These are phyloP conservation scores for Ganoderma leucocontextum DNA, from an alignment of 1,284 basidiomycete species.

Conservation along the genomic window DNA sequence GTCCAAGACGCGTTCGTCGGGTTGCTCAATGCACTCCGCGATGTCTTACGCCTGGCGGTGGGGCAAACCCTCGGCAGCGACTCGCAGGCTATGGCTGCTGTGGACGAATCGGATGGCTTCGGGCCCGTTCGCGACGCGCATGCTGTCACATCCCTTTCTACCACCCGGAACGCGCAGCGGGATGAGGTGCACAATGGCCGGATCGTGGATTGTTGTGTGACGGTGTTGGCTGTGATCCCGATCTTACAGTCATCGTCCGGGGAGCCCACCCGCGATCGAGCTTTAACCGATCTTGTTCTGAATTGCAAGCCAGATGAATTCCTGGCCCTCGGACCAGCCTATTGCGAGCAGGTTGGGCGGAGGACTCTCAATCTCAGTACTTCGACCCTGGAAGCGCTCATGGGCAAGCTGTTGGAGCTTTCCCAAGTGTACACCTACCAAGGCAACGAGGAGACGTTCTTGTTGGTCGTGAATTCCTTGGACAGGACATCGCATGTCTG, in stretches of 20 bases:
- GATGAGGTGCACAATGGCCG: conserved; percentile 40
- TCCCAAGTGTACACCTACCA: conserved; percentile 66
- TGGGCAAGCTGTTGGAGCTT: conserved; percentile 63
- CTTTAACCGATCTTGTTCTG: conserved; percentile 67
- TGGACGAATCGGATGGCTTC: conserved; percentile 71
- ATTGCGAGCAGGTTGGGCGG: conserved; percentile 63
- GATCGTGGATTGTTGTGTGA: conserved; percentile 58
- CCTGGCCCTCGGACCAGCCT: conserved; percentile 61
- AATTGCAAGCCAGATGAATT: conserved; percentile 62
- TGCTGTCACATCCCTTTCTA: conserved; percentile 28
- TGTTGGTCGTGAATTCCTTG: conserved; percentile 69
- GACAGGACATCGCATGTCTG: conserved; percentile 73
- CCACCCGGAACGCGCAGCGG: conserved; percentile 39
- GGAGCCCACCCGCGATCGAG: conserved; percentile 68
- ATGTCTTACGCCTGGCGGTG: conserved; percentile 45
- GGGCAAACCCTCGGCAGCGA: conserved; percentile 24
- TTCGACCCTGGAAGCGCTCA: conserved; percentile 59
- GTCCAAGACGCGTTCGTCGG: conserved; percentile 60
- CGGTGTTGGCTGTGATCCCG: conserved; percentile 65
- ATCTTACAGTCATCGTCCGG: conserved; percentile 63
- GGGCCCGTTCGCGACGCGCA: conserved; percentile 60
- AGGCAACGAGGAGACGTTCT: conserved; percentile 61
- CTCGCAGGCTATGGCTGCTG: conserved; percentile 11
- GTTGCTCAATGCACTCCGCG: conserved; percentile 49
- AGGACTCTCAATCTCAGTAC: conserved; percentile 62